These are phyloP conservation scores for Botrytis galanthina DNA, from an alignment of 2,329 filamentous ascomycete species.

Conservation along the genomic window DNA sequence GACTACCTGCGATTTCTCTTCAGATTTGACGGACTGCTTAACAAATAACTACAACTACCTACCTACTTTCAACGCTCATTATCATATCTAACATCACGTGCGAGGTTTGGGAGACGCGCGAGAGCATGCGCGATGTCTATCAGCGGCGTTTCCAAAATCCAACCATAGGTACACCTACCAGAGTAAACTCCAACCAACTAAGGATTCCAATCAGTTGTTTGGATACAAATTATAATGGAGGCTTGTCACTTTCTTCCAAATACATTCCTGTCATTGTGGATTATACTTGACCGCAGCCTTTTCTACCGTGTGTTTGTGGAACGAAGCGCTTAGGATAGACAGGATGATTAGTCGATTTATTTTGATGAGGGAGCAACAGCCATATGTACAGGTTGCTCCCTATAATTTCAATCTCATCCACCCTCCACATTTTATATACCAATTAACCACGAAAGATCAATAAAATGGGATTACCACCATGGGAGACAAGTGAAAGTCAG, in stretches of 20 bases:
- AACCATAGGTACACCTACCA: background rate
- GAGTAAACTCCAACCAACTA: background rate
- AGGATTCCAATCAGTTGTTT: background rate
- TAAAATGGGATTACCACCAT: constrained; percentile 38
- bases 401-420: background rate
- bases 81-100: background rate
- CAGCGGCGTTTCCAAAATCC: constrained; percentile 3
- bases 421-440: background rate
- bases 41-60: background rate
- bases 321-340: constrained; percentile 1
- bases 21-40: background rate
- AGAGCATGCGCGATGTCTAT: background rate
- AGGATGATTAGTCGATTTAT: background rate
- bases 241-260: background rate
- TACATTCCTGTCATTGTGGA: background rate
- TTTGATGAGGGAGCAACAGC: constrained; percentile 3
- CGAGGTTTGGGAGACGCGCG: background rate
- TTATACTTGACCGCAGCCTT: background rate
- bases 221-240: background rate
- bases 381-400: background rate
- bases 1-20: background rate
- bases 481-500: constrained; percentile 44
- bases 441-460: background rate
- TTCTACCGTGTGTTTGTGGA: background rate
- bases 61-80: background rate